These are phyloP conservation scores for Ceratocystis alfenasii DNA, from an alignment of 2,329 filamentous ascomycete species.

Conservation along the genomic window DNA sequence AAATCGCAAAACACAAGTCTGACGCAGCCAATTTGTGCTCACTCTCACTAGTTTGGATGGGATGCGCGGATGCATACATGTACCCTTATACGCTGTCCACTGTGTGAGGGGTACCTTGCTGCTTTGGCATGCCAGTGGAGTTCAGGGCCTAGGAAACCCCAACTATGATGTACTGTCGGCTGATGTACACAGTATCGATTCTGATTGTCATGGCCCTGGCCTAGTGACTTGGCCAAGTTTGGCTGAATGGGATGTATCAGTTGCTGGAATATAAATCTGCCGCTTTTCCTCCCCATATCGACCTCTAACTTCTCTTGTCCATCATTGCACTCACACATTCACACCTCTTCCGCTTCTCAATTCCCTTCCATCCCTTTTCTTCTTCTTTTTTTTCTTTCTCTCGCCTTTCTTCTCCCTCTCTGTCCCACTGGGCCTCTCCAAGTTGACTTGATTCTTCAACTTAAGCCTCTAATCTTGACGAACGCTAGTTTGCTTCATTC, in stretches of 20 bases:
- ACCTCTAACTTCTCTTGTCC: not conserved
- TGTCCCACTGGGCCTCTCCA: not conserved
- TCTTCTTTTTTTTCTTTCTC: constrained; percentile 4
- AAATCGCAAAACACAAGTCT: not conserved
- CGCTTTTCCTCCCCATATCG: not conserved
- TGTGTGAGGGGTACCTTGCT: not conserved
- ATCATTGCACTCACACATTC: not conserved
- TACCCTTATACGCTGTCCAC: not conserved
- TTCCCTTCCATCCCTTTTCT: not conserved
- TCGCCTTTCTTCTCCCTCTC: not conserved
- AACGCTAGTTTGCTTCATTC: not conserved
- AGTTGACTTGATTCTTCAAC: not conserved
- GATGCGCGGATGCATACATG: not conserved
- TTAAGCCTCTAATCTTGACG: not conserved
- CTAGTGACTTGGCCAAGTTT: not conserved
- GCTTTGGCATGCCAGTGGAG: not conserved
- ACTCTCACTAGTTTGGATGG: not conserved
- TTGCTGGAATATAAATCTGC: constrained; percentile 10
- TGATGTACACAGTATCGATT: constrained; percentile 7
- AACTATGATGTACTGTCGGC: constrained; percentile 4
- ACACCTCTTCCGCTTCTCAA: not conserved
- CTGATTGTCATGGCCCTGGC: not conserved
- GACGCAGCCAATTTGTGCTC: constrained; percentile 1
- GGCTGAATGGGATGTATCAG: not conserved
- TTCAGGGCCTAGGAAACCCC: not conserved